Evolutionary conservation across 495 filamentous ascomycete species (phyloP).

Genomic region (Immersiella caudata): DNA sequence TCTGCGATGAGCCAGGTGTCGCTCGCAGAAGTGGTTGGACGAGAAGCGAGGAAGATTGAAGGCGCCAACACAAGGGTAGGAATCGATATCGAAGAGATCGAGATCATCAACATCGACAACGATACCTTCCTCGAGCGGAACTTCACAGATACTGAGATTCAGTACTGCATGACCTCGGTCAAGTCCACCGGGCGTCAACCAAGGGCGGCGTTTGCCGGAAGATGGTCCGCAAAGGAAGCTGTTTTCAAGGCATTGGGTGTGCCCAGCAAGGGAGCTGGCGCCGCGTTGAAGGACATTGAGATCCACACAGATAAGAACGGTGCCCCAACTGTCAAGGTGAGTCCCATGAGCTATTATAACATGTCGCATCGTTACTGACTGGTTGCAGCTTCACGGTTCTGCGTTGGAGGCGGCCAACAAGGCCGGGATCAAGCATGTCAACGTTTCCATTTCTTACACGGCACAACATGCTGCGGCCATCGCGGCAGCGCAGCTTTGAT

Average conservation of each 20-base stretch:
- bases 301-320: conserved; percentile 78
- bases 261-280: conserved; percentile 82
- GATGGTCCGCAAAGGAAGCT: conserved; percentile 97
- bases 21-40: conserved; percentile 62
- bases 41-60: conserved; percentile 66
- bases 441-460: conserved; percentile 92
- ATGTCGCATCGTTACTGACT: conserved; percentile 42
- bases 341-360: conserved; percentile 33
- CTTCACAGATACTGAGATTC: conserved; percentile 80
- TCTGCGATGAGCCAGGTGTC: conserved; percentile 59
- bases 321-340: conserved; percentile 81
- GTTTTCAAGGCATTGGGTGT: conserved; percentile 98
- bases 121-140: conserved; percentile 94
- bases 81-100: conserved; percentile 86
- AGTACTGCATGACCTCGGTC: conserved; percentile 77
- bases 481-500: conserved; percentile 54
- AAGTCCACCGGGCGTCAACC: conserved; percentile 52
- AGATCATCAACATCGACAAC: conserved; percentile 85
- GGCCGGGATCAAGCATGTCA: conserved; percentile 82
- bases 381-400: conserved; percentile 74
- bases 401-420: conserved; percentile 78
- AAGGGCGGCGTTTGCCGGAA: conserved; percentile 84
- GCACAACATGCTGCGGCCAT: conserved; percentile 91
- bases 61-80: conserved; percentile 78
- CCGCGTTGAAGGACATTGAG: conserved; percentile 92